phyloP scores from a whole-genome alignment of 345 rosid species.

The Psidium friedrichsthalianum region DNA sequence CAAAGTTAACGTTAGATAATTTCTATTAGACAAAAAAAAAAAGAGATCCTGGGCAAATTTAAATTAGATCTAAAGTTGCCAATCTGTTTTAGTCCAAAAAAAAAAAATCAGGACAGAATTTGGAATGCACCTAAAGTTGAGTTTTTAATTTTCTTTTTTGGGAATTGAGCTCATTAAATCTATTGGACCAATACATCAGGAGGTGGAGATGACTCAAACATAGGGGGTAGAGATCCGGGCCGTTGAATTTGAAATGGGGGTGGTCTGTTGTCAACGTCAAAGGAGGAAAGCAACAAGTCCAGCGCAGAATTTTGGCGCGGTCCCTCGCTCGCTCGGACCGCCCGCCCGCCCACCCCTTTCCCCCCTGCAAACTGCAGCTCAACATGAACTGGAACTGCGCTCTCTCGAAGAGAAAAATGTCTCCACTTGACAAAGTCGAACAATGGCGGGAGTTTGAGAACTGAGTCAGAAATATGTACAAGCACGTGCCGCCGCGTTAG shows the following conservation, averaged over 20 bases:
- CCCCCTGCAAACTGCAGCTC: neutral
- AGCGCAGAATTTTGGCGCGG: constrained; percentile 16
- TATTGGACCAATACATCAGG: neutral
- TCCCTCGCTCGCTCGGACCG: neutral
- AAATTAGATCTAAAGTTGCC: neutral
- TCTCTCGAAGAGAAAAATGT: neutral
- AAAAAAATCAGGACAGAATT: no score
- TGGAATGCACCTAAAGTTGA: neutral
- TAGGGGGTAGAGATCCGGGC: constrained; percentile 14
- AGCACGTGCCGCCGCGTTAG: no score
- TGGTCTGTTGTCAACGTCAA: neutral
- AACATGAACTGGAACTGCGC: neutral
- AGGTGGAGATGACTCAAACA: neutral
- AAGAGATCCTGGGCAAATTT: no score
- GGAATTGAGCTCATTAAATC: neutral
- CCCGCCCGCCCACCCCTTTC: neutral
- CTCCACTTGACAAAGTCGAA: neutral
- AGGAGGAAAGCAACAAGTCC: constrained; percentile 14
- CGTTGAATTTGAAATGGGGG: constrained; percentile 17
- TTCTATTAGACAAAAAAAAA: no score
- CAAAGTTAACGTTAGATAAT: neutral
- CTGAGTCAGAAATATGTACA: neutral
- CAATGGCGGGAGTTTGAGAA: neutral
- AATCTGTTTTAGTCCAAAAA: no score
- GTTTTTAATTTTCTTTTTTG: no score